Base-by-base conservation (phyloP, 192 early-diverging fungal species). In the Coemansia sp. region DNA sequence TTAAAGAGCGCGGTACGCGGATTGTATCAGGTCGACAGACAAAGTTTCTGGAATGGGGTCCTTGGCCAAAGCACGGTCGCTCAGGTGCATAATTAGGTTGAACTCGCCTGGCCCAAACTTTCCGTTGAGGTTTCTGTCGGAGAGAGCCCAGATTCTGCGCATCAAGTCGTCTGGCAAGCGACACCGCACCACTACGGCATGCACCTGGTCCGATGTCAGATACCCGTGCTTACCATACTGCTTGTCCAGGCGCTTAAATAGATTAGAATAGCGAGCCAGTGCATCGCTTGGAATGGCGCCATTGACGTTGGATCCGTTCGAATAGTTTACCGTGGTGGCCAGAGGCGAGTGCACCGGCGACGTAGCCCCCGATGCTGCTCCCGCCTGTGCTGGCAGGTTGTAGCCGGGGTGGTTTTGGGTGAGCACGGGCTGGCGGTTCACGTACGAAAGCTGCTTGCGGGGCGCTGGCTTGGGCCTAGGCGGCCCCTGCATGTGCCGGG, bases 51-150 rank as follows among this genome's bases (percentile, higher is more conserved):
- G 69, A 19, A 65, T 65, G 1, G 61, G 69, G 9, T 65, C 61
- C 24, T 47, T 36, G 17, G 49, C 47, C 26, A 65, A 33, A 4
- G 62, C 62, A 13, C 44, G 56, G 41, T 72, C 69, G 9, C 53
- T 38, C 48, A 72, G 36, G 18, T 72, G 50, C 69, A 72, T 72
- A 24, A 54, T 44, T 11, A 72, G 50, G 50, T 65, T 57, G 42
- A 72, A 72, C 18, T 60, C 69, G n/a, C 62, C 53, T 1, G 62
- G 69, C 1, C 62, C 69, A 34, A 64, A 72, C 26, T 28, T n/a
- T 8, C 69, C 69, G 28, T 71, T 47, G 19, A 56, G 32, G 26
- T 65, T 60, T 14, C 69, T 29, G 54, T 72, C 69, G 6, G 69
- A 43, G 18, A 72, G 46, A 4, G 54, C 56, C 62, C 62, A 60